Base-by-base conservation (phyloP, 257 asterid genomes). In the Anisodus tanguticus region DNA sequence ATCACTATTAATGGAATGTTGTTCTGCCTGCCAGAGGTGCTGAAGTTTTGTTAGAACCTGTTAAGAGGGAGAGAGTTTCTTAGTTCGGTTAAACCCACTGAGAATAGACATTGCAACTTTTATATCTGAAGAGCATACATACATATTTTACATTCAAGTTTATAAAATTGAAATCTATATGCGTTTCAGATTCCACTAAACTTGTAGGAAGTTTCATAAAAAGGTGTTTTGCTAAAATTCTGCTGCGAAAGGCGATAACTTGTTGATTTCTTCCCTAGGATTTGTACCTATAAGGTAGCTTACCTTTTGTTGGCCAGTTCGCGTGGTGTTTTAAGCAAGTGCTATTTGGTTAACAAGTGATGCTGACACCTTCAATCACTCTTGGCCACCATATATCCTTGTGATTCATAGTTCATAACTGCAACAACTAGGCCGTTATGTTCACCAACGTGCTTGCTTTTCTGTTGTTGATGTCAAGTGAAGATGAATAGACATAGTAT, bases 31-130 rank as follows among this genome's bases (percentile, higher is more conserved):
- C 45, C 81, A 70, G 37, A 70, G 37, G 79, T 70, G 22, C 79
- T 41, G 79, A 70, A 70, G 79, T 70, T 70, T 70, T 70, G 57
- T 70, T 43, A 70, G 79, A 8, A 43, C 81, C 81, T 3, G 11
- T 76, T 51, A 74, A 22, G 80, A 47, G 45, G 81, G 59, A 74
- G 59, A 47, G 1, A 2, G 47, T 53, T 76, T 51, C 47, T 16
- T 51, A 76, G n/a, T 76, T 76, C 49, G 59, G 43, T 74, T 74
- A 74, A 74, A 22, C 62, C 45, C 62, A 22, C 16, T 0, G 62
- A 74, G n/a, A 0, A 47, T 74, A 22, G 7, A 12, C 81, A 17
- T 43, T 35, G 17, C 55, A 41, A 16, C 3, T 70, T 41, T 16
- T 70, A 43, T 43, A 43, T 70, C 79, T 70, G 43, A 70, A 70